Conservation (phyloP, 345 rosid genomes). For the Populus euphratica region DNA sequence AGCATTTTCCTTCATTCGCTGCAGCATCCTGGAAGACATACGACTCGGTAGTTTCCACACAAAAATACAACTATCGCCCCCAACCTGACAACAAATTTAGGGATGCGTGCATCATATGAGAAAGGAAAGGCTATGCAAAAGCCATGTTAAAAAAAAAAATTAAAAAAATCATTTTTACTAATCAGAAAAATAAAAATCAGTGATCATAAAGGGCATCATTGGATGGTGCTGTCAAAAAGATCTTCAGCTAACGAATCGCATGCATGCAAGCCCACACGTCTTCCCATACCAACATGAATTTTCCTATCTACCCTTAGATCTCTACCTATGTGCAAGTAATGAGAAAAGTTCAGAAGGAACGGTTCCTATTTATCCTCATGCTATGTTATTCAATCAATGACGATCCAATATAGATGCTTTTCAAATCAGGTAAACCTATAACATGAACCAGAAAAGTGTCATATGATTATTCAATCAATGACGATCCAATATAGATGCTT, state of each 20-base stretch:
- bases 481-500: neutral
- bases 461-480: neutral
- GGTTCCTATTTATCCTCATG: neutral
- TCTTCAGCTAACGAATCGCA: neutral
- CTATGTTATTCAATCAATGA: neutral
- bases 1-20: constrained; percentile 42
- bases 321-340: neutral
- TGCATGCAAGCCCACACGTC: neutral
- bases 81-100: constrained; percentile 46
- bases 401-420: neutral
- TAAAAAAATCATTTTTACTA: no score
- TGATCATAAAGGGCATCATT: neutral
- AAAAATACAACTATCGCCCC: constrained; percentile 75
- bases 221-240: neutral
- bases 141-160: neutral
- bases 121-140: neutral
- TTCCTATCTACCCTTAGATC: neutral
- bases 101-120: constrained; percentile 3
- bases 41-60: constrained; percentile 68
- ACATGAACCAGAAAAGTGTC: neutral
- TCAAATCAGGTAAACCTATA: neutral
- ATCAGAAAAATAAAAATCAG: neutral
- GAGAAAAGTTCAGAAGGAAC: neutral
- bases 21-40: constrained; percentile 51
- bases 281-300: neutral